Evolutionary conservation across 371 early-diverging fungal genomes (phyloP), one percentile per base, ranked within the genome.

Genomic region (Coemansia sp.): DNA sequence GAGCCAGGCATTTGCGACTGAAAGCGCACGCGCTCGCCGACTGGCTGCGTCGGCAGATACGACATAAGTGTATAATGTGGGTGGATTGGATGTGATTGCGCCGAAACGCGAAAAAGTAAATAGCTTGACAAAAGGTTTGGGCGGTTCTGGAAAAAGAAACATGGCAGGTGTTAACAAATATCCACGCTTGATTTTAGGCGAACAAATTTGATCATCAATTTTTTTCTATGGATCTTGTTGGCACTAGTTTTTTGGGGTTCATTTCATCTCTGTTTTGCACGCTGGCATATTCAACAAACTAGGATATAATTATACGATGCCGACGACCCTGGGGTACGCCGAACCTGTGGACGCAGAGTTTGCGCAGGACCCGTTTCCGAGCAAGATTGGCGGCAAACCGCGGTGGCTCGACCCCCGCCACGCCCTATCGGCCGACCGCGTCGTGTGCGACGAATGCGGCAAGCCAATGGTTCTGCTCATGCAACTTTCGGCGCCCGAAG

Each of bases 401-500:
- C 65, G 52, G 58, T 96, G 96, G 96, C 82, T 98, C 56, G 87
- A 93, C 72, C 94, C 93, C 2, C 84, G 84, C 24, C 77, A 85
- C 23, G 84, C 91, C 21, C 79, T 93, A 29, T 62, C 81, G 21
- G 84, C 82, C 1, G 89, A 89, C 44, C 57, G 82, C 23, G 87
- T 86, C 9, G 77, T 76, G 13, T 97, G 98, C 82, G 87, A 86
- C 29, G 84, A 85, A n/a, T 97, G 98, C 79, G 69, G 80, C 13
- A 84, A 87, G 41, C 89, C 90, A 9, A 89, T 96, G 94, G 72
- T 80, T 7, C 82, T 95, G 62, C 84, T 97, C 63, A 57, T 94
- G 58, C 97, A 97, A 87, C 69, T 97, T 1, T 98, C 94, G 70
- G 93, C 97, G 1, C 96, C 97, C 15, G 96, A 97, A 67, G 94